Evolutionary conservation across 2,329 filamentous ascomycete species (phyloP).

Genomic region (Pseudogymnoascus sp.): DNA sequence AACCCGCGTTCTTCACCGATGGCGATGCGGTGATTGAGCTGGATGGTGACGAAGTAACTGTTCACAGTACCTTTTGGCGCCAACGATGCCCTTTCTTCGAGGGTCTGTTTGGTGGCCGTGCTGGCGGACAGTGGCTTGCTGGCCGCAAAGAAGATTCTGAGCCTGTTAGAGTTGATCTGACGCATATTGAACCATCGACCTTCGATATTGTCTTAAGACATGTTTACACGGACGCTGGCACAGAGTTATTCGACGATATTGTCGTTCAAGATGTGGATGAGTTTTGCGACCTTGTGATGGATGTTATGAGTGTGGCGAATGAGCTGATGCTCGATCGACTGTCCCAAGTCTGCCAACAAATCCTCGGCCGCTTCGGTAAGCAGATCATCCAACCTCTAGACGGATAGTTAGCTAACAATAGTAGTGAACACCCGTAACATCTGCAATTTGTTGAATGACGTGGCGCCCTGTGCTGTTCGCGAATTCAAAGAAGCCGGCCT

Average conservation of each 20-base stretch:
- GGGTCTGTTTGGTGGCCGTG: slow-evolving; percentile 80
- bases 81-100: slow-evolving; percentile 88
- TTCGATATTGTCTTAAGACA: slow-evolving; percentile 74
- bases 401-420: slow-evolving; percentile 18
- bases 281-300: slow-evolving; percentile 80
- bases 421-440: slow-evolving; percentile 76
- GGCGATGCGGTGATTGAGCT: slow-evolving; percentile 74
- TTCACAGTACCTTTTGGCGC: slow-evolving; percentile 73
- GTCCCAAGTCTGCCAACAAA: slow-evolving; percentile 78
- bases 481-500: slow-evolving; percentile 83
- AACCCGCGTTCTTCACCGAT: slow-evolving; percentile 65
- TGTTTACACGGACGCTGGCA: slow-evolving; percentile 74
- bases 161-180: slow-evolving; percentile 65
- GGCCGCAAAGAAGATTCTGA: slow-evolving; percentile 48
- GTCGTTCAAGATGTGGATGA: slow-evolving; percentile 65
- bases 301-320: slow-evolving; percentile 82
- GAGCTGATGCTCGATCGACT: slow-evolving; percentile 92
- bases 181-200: slow-evolving; percentile 63
- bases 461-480: slow-evolving; percentile 72
- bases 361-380: slow-evolving; percentile 69
- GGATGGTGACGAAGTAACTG: slow-evolving; percentile 58
- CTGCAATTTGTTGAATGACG: slow-evolving; percentile 73
- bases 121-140: slow-evolving; percentile 74
- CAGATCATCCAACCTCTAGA: neutral
- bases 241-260: slow-evolving; percentile 72